These are phyloP conservation scores for Diaporthe amygdali DNA, from an alignment of 2,329 filamentous ascomycete genomes.

Conservation along the genomic window DNA sequence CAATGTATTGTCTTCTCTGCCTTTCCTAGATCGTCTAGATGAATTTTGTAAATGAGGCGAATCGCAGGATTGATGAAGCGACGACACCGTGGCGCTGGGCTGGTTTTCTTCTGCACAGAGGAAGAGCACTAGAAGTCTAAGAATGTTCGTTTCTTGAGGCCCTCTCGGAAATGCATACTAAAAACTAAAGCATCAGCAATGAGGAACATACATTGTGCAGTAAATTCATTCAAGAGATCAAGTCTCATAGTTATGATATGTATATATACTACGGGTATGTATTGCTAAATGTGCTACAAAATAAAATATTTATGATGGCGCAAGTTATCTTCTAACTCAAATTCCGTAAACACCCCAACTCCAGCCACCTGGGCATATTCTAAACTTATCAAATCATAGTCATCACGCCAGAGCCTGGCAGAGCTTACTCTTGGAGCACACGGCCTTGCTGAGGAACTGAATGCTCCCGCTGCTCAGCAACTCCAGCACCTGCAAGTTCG, in stretches of 20 bases:
- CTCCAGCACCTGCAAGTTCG: conserved; percentile 60
- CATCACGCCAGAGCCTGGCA: background rate
- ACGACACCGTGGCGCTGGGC: too few relatives aligned
- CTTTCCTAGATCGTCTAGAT: too few relatives aligned
- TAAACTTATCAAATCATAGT: background rate
- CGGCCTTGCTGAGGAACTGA: conserved; percentile 51
- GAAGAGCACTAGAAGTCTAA: too few relatives aligned
- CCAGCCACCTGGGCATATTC: background rate
- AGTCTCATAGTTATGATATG: background rate
- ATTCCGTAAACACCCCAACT: background rate
- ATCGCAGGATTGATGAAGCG: too few relatives aligned
- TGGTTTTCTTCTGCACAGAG: too few relatives aligned
- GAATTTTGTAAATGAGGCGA: too few relatives aligned
- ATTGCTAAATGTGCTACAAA: background rate
- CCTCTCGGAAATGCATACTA: too few relatives aligned
- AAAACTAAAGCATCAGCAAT: too few relatives aligned
- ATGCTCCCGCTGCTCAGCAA: conserved; percentile 57
- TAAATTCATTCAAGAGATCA: too few relatives aligned
- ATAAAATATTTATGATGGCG: background rate
- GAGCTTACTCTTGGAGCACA: conserved; percentile 53
- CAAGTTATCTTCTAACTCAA: background rate
- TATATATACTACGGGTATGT: background rate
- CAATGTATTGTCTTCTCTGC: background rate
- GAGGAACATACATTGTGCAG: too few relatives aligned
- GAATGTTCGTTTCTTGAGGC: too few relatives aligned